Evolutionary conservation across 2,329 filamentous ascomycete species (phyloP).

Genomic region (Sarocladium strictum): DNA sequence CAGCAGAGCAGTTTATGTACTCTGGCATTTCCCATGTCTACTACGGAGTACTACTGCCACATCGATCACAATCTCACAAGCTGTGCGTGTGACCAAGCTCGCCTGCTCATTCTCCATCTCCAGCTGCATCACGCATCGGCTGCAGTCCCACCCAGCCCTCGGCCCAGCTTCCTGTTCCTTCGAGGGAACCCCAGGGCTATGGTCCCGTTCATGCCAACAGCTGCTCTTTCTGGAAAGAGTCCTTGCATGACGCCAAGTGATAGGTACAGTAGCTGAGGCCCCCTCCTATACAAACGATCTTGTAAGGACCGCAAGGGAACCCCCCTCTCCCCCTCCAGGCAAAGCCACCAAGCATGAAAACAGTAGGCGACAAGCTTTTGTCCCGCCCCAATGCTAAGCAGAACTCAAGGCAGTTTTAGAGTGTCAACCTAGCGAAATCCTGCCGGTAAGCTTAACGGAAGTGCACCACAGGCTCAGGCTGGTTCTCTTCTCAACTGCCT

Average conservation of each 20-base stretch:
- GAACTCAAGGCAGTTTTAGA: too few relatives aligned
- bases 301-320: not conserved
- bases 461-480: not conserved
- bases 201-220: not conserved
- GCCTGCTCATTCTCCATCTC: not conserved
- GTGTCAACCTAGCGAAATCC: not conserved
- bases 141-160: not conserved
- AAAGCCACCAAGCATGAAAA: not conserved
- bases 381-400: not conserved
- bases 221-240: slow-evolving; percentile 2
- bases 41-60: not conserved
- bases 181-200: not conserved
- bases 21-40: not conserved
- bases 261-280: too few relatives aligned
- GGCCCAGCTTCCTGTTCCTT: slow-evolving; percentile 2
- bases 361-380: not conserved
- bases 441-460: slow-evolving; percentile 6
- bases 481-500: slow-evolving; percentile 1
- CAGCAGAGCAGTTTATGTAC: not conserved
- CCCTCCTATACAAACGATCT: too few relatives aligned
- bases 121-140: too few relatives aligned
- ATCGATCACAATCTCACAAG: too few relatives aligned
- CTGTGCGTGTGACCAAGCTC: too few relatives aligned
- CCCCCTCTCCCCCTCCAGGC: not conserved
- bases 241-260: slow-evolving; percentile 2